Base-by-base conservation (phyloP, 352 stramenopile species). In the Aphanomyces invadans region DNA sequence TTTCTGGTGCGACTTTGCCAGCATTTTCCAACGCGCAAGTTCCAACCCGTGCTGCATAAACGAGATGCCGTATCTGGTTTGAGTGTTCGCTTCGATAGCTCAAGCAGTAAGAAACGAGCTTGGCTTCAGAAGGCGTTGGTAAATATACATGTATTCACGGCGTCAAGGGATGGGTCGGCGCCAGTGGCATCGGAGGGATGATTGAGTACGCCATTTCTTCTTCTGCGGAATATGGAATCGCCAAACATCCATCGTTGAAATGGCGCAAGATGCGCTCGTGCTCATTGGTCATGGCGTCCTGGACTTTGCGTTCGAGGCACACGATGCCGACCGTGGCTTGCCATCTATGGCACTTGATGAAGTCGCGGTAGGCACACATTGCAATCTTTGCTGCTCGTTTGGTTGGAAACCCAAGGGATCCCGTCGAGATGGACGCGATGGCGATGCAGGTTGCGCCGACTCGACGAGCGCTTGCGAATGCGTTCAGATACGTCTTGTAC, bases 281-380 rank as follows among this genome's bases (percentile, higher is more conserved):
- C 23, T 64, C 17, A 19, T 11, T 11, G 7, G 25, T 33, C 55
- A 64, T 64, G 11, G 55, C 55, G 36, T 51, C 26, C 36, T 39
- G 25, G 25, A 64, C 36, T 7, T 7, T 21, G 7, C 25, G n/a
- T 49, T 66, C 59, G 28, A 45, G 31, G 44, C 44, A 66, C 39
- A 66, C 59, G 54, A 66, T 56, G 26, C 23, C 25, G 9, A 66
- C 10, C 23, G 4, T 49, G 9, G 44, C 59, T 25, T 29, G 46
- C 59, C 59, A 66, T 23, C 46, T 25, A 5, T 31, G 25, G 7
- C 19, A 45, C 12, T 52, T 56, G 44, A 70, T 39, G 57, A 53
- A 66, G 28, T 57, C 76, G 68, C 86, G 74, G 60, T 84, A 79
- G 12, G 72, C 70, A 62, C 77, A 76, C 15, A 89, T 39, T n/a